Evolutionary conservation across 2,329 filamentous ascomycete species (phyloP).

Genomic region (Alternaria solani): DNA sequence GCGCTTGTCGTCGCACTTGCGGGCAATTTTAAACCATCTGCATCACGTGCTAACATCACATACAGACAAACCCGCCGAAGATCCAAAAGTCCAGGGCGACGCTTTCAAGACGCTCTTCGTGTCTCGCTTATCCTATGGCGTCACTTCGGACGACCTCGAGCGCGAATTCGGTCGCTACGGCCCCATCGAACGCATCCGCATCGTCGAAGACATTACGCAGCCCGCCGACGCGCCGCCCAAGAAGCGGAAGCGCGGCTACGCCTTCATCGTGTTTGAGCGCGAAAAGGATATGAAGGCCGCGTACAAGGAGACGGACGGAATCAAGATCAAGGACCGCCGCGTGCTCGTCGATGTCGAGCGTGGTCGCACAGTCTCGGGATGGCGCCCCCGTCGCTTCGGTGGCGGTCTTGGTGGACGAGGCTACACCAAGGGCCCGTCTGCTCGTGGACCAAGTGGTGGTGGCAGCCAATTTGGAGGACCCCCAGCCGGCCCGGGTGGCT

Average conservation of each 20-base stretch:
- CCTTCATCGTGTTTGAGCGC: constrained; percentile 95
- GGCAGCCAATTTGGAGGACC: constrained; percentile 62
- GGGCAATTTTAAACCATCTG: neutral
- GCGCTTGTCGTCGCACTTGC: neutral
- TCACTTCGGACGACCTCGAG: constrained; percentile 88
- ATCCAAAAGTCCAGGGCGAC: constrained; percentile 89
- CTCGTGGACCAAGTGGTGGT: constrained; percentile 74
- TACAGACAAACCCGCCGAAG: constrained; percentile 80
- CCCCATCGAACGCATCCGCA: constrained; percentile 91
- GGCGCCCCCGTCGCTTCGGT: constrained; percentile 90
- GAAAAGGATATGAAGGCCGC: constrained; percentile 99
- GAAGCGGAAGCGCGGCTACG: constrained; percentile 86
- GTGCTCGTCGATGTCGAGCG: constrained; percentile 96
- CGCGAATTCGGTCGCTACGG: constrained; percentile 93
- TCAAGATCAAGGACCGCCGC: constrained; percentile 89
- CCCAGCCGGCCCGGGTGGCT: constrained; percentile 56
- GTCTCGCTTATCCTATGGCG: constrained; percentile 86
- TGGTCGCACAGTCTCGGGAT: constrained; percentile 90
- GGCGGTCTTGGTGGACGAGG: constrained; percentile 91
- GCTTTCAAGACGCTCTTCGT: constrained; percentile 96
- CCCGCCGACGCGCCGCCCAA: constrained; percentile 64
- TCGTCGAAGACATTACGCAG: constrained; percentile 80
- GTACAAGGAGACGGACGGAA: constrained; percentile 85
- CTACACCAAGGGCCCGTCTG: constrained; percentile 83
- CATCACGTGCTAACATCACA: constrained; percentile 22